Percentiles rank a stretch among this genome's conserved stretches.
Conservation (phyloP, 495 filamentous ascomycete species). For the Cladorrhinum samala region DNA sequence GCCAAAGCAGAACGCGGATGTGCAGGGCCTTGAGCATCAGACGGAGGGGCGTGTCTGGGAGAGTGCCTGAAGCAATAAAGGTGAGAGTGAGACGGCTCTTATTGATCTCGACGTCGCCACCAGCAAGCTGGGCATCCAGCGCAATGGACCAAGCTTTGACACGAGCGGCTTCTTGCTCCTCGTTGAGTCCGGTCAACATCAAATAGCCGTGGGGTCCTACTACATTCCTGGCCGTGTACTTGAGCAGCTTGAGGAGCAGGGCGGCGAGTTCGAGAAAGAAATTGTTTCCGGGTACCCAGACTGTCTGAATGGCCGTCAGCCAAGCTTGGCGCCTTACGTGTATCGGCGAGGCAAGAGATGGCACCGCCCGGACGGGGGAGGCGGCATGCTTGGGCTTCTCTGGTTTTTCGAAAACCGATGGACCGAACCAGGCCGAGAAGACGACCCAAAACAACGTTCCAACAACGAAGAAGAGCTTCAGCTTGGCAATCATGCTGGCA, state of each 20-base stretch:
- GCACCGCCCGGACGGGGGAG: conserved; percentile 46
- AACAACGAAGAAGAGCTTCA: conserved; percentile 59
- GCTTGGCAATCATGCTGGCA: conserved; percentile 34
- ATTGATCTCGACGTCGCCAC: conserved; percentile 85
- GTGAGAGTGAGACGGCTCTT: conserved; percentile 82
- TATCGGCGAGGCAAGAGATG: conserved; percentile 72
- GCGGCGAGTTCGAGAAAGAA: conserved; percentile 81
- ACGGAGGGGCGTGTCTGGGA: conserved; percentile 75
- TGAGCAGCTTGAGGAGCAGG: conserved; percentile 68
- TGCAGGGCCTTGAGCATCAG: conserved; percentile 92
- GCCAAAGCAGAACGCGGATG: conserved; percentile 80
- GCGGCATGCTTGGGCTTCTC: conserved; percentile 27
- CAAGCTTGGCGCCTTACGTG: conserved; percentile 85
- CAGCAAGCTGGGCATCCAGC: conserved; percentile 89
- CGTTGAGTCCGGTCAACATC: conserved; percentile 68
- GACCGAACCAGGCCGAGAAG: conserved; percentile 58
- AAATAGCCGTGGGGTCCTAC: conserved; percentile 73
- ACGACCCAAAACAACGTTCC: conserved; percentile 61
- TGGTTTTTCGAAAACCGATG: conserved; percentile 36
- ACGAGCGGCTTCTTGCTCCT: conserved; percentile 79
- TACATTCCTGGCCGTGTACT: conserved; percentile 71
- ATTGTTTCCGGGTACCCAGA: conserved; percentile 85
- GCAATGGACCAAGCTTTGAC: conserved; percentile 94
- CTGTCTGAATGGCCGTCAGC: conserved; percentile 90
- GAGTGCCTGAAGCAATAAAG: conserved; percentile 78